Percentiles rank a stretch among this genome's conserved stretches.
phyloP scores from a whole-genome alignment of 2,329 filamentous ascomycete genomes.

The Verticillium nubilum region DNA sequence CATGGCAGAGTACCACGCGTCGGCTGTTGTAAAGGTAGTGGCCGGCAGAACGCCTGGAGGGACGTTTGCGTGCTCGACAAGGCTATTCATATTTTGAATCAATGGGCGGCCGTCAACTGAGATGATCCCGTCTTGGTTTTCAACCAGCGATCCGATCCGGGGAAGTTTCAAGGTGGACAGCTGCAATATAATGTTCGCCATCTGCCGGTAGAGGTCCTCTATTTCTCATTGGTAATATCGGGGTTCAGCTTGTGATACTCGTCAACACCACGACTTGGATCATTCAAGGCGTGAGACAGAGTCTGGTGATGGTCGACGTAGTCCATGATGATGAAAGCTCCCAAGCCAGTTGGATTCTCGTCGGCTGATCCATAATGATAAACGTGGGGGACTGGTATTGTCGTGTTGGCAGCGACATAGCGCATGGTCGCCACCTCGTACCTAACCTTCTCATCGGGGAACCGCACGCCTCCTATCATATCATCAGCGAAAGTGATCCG shows the following conservation, averaged over 20 bases:
- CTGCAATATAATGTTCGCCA: slow-evolving; percentile 33
- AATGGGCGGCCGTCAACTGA: slow-evolving; percentile 27
- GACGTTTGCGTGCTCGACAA: slow-evolving; percentile 20
- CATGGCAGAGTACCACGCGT: slow-evolving; percentile 29
- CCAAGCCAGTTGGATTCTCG: slow-evolving; percentile 9
- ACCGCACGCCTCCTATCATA: slow-evolving; percentile 7
- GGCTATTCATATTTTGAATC: slow-evolving; percentile 37
- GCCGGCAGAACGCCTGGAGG: slow-evolving; percentile 15
- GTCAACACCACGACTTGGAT: too few species aligned
- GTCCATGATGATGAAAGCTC: slow-evolving; percentile 22
- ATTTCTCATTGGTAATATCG: slow-evolving; percentile 23
- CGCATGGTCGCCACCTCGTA: slow-evolving; percentile 10
- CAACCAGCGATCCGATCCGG: slow-evolving; percentile 30
- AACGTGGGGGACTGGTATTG: slow-evolving; percentile 4
- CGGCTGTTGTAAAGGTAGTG: slow-evolving; percentile 17
- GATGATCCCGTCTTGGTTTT: slow-evolving; percentile 18
- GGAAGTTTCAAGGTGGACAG: slow-evolving; percentile 26
- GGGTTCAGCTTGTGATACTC: neutral
- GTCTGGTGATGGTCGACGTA: slow-evolving; percentile 13
- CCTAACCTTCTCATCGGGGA: slow-evolving; percentile 9
- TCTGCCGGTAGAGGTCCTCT: slow-evolving; percentile 23
- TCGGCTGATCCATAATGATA: slow-evolving; percentile 12
- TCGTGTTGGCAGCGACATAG: slow-evolving; percentile 1
- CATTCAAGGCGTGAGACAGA: neutral
- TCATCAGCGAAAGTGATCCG: slow-evolving; percentile 8